Evolutionary conservation across 495 filamentous ascomycete genomes (phyloP), one percentile per base, ranked within the genome.

Genomic region (Penicillium angulare): DNA sequence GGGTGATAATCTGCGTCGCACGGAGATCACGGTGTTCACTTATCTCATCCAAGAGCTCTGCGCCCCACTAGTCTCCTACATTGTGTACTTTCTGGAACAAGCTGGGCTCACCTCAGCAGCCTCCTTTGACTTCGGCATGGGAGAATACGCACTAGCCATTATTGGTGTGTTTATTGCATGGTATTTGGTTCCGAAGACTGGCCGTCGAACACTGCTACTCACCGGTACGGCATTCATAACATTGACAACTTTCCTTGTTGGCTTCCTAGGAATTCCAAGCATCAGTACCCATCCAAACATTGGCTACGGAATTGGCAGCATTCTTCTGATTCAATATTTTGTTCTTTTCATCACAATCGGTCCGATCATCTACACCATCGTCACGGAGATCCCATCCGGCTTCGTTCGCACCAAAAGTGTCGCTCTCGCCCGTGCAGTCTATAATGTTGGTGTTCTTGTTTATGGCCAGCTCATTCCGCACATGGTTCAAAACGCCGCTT

Each of bases 21-120:
- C 88, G 4, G 85, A 88, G 67, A 87, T 89, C 53, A 80, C 83
- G 23, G 86, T 82, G 61, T 82, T 86, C 77, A 79, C 29, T 0
- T 58, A 47, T 20, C 82, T 84, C 4, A 51, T 33, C 16, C 48
- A 51, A 22, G 38, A 22, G 7, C 27, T 59, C 2, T 51, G 26
- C 10, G 52, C 51, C 3, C 32, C 32, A 5, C 49, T 64, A 12
- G 43, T 50, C 15, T 78, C 78, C 23, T 85, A 81, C 47, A 78
- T 77, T 0, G 85, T 82, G 0, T 85, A 84, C 43, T 86, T 88
- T 66, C 85, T 85, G 63, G 70, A 77, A 43, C 77, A 81, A 38
- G 83, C 83, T 3, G 85, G 85, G 2, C 60, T 86, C 23, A 59
- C 73, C 0, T 72, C 73, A 0, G 55, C 71, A 8, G 49, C 63